A percentile compares a stretch with the other conserved stretches of the same genome.
Evolutionary conservation across 805 yeast species (phyloP).

Genomic region (Sporopachydermia quercuum): DNA sequence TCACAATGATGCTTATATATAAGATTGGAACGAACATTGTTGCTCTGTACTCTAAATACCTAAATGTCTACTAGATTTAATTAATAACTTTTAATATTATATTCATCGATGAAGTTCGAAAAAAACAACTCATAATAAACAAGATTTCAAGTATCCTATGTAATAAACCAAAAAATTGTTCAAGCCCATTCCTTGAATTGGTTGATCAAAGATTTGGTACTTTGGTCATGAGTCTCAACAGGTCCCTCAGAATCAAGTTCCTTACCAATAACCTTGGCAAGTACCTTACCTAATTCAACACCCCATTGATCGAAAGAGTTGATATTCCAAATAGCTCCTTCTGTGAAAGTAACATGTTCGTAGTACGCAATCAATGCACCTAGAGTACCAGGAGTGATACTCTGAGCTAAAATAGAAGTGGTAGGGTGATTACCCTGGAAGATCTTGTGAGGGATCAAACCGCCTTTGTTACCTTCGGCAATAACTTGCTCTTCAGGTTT

Average conservation of each 20-base stretch:
- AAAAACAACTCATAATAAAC: too few species aligned
- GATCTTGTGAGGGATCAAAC: slow-evolving; percentile 85
- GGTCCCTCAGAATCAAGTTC: slow-evolving; percentile 56
- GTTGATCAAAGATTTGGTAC: slow-evolving; percentile 89
- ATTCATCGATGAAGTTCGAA: too few species aligned
- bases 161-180: neutral
- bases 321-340: slow-evolving; percentile 99
- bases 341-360: slow-evolving; percentile 93
- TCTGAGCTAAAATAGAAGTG: slow-evolving; percentile 88
- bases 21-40: too few species aligned
- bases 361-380: slow-evolving; percentile 97
- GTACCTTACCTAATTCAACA: slow-evolving; percentile 95
- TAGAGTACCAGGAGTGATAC: slow-evolving; percentile 89
- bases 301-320: slow-evolving; percentile 99
- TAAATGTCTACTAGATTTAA: too few species aligned
- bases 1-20: too few species aligned
- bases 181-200: slow-evolving; percentile 75
- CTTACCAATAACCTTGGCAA: slow-evolving; percentile 88
- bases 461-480: slow-evolving; percentile 79
- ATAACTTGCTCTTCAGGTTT: slow-evolving; percentile 73
- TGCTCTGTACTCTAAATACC: too few species aligned
- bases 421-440: slow-evolving; percentile 99
- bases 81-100: too few species aligned
- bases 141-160: neutral
- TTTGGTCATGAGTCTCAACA: slow-evolving; percentile 66